These are phyloP conservation scores for Penicillium psychrofluorescens DNA, from an alignment of 495 filamentous ascomycete species.

Conservation along the genomic window DNA sequence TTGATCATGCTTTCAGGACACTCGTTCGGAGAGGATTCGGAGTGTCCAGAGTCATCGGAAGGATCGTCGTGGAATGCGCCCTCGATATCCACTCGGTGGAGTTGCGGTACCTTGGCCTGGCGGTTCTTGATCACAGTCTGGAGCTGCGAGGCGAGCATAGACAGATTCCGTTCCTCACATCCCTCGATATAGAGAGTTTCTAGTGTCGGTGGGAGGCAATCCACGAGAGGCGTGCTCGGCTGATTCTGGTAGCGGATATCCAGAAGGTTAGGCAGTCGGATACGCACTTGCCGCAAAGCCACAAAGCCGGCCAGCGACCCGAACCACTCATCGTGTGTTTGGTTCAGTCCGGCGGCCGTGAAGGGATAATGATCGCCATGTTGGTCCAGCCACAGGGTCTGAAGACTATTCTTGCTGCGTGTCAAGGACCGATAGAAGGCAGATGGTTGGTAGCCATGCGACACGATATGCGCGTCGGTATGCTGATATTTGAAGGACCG, in stretches of 20 bases:
- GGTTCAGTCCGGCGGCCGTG: slow-evolving; percentile 23
- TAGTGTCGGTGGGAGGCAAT: slow-evolving; percentile 22
- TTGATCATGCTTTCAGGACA: slow-evolving; percentile 11
- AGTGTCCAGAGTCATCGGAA: slow-evolving; percentile 1
- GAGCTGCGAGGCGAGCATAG: slow-evolving; percentile 22
- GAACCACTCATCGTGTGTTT: slow-evolving; percentile 29
- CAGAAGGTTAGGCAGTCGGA: slow-evolving; percentile 28
- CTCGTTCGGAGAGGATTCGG: neutral
- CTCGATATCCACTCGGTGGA: slow-evolving; percentile 22
- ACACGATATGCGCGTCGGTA: slow-evolving; percentile 19
- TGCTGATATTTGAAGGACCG: slow-evolving; percentile 33
- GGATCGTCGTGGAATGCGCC: slow-evolving; percentile 23
- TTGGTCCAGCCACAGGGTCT: slow-evolving; percentile 28
- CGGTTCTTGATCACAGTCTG: slow-evolving; percentile 16
- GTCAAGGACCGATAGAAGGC: slow-evolving; percentile 21
- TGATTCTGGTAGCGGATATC: slow-evolving; percentile 21
- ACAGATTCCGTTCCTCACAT: slow-evolving; percentile 21
- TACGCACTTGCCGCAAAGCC: slow-evolving; percentile 24
- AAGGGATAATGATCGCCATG: slow-evolving; percentile 25
- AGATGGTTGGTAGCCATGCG: slow-evolving; percentile 21
- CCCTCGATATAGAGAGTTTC: slow-evolving; percentile 24
- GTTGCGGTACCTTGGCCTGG: slow-evolving; percentile 5
- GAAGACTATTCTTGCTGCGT: slow-evolving; percentile 18
- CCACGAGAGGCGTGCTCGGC: slow-evolving; percentile 13
- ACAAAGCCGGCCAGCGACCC: slow-evolving; percentile 23